Conservation (phyloP, 805 yeast species). For the Sugiyamaella lignohabitans region DNA sequence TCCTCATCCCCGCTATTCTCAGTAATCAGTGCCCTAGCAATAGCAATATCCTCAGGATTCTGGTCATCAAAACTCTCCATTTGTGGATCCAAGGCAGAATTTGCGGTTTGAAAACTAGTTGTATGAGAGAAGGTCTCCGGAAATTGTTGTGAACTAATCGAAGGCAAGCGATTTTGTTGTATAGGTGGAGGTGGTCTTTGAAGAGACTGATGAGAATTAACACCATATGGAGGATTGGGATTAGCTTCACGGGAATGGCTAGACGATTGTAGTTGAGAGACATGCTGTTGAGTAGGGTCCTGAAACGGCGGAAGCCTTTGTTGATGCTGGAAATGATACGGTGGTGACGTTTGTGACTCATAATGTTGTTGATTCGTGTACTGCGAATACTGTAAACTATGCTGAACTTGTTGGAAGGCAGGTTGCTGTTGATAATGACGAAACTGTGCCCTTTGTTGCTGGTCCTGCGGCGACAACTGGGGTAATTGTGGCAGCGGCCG, state of each 20-base stretch:
- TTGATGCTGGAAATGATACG: not conserved
- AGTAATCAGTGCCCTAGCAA: conserved; percentile 59
- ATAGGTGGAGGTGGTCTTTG: not conserved
- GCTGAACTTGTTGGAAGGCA: no score
- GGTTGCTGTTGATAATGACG: no score
- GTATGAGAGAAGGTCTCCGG: not conserved
- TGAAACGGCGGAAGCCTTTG: not conserved
- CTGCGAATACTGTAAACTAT: no score
- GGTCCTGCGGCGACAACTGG: no score
- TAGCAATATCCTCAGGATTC: conserved; percentile 49
- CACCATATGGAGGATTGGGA: not conserved
- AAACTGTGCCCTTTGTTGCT: no score
- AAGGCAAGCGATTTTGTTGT: not conserved
- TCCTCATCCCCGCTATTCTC: conserved; percentile 22
- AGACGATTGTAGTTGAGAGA: no score
- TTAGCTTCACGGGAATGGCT: no score
- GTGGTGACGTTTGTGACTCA: not conserved
- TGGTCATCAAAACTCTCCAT: conserved; percentile 43
- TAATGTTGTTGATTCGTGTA: not conserved
- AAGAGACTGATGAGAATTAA: conserved; percentile 1
- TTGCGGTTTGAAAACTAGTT: conserved; percentile 20
- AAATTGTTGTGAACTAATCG: not conserved
- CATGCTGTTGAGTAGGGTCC: no score
- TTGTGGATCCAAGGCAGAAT: conserved; percentile 57
- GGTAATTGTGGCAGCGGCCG: not conserved